Base-by-base conservation (phyloP, 441 rosid genomes). In the Gossypium schwendimanii region DNA sequence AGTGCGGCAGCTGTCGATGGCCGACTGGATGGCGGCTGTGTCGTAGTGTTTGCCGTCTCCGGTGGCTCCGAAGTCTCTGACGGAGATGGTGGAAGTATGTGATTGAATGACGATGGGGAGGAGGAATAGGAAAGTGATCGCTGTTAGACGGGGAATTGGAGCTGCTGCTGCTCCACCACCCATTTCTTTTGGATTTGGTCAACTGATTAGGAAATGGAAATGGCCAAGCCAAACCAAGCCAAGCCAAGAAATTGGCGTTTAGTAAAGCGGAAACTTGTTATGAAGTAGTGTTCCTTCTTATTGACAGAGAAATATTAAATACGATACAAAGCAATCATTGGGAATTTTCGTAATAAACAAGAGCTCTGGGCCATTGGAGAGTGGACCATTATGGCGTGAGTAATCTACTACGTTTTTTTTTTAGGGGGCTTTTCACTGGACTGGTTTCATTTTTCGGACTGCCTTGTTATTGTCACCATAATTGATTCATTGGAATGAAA, bases 21-120 rank as follows among this genome's bases (percentile, higher is more conserved):
- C 81, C 15, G 84, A 83, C 71, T 94, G 98, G 79, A 94, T 89
- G 54, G 95, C 84, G 7, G 47, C 12, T 20, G 97, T 85, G 73
- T 90, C 95, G 89, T 90, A 91, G 83, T 73, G 72, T 63, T 60
- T 11, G 63, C 98, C 97, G 72, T 91, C 88, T 58, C 93, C 97
- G 79, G 62, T 76, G 74, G 96, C 94, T 15, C 97, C 97, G 84
- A 81, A 94, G 81, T 88, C 88, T 17, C 66, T 64, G 69, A 91
- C 92, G 78, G 79, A 28, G 72, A 67, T 6, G 64, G 71, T 20
- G 74, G 73, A 53, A 64, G 69, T 77, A 83, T 62, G 71, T 69
- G 84, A 81, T 80, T 85, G 89, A 81, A 69, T 0, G 17, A 75
- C 53, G 47, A 53, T 39, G 33, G 58, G 62, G 20, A 73, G 33